Percentiles rank a stretch among this genome's conserved stretches.
phyloP scores from a whole-genome alignment of 768 basidiomycete species.

The Mycena vulgaris region DNA sequence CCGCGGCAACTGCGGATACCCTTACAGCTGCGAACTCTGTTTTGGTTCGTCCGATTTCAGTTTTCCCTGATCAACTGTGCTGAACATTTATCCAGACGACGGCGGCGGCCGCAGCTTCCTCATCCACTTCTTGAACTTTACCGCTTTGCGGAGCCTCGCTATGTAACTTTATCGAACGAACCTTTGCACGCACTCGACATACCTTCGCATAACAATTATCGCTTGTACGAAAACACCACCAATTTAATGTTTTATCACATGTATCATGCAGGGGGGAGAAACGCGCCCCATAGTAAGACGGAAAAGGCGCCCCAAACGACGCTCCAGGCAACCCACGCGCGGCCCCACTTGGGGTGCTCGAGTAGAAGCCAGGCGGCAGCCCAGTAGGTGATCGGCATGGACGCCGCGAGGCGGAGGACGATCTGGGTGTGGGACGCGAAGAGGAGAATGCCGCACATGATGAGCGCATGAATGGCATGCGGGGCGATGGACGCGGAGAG shows the following conservation, averaged over 20 bases:
- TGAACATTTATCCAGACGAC: background rate
- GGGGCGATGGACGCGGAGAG: constrained; percentile 66
- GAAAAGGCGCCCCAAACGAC: constrained; percentile 82
- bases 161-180: constrained; percentile 26
- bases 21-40: background rate
- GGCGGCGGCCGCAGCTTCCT: constrained; percentile 5
- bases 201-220: constrained; percentile 20
- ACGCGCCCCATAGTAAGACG: constrained; percentile 84
- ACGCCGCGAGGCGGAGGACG: constrained; percentile 79
- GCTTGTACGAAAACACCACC: constrained; percentile 24
- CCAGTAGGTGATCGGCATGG: constrained; percentile 91
- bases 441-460: constrained; percentile 74
- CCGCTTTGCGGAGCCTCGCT: constrained; percentile 6
- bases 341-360: constrained; percentile 63
- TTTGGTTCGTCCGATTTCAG: constrained; percentile 5
- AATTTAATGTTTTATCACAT: constrained; percentile 16
- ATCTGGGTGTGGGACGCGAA: constrained; percentile 93
- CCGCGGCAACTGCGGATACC: constrained; percentile 22
- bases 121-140: constrained; percentile 21
- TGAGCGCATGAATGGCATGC: constrained; percentile 81
- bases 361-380: constrained; percentile 79
- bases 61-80: background rate
- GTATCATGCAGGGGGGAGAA: constrained; percentile 89
- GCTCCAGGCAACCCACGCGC: constrained; percentile 84
- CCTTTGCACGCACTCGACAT: constrained; percentile 16